phyloP scores from a whole-genome alignment of 768 basidiomycete genomes.

The Psilocybe tampanensis region DNA sequence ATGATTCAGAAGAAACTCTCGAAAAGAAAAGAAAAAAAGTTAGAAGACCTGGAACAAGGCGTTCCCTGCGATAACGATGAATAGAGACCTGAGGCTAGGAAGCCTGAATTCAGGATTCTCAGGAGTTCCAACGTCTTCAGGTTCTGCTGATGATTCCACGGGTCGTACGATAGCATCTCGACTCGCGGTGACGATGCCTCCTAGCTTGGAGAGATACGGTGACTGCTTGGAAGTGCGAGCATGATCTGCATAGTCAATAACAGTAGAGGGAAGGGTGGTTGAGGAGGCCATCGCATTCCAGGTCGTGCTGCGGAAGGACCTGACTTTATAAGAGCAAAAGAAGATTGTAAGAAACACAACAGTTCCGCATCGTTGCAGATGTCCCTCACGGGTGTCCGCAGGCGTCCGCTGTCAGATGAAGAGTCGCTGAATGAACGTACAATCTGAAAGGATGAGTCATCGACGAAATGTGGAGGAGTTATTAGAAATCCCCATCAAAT shows the following conservation, averaged over 20 bases:
- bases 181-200: constrained; percentile 15
- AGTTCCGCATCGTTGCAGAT: too few species aligned
- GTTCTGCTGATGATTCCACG: constrained; percentile 7
- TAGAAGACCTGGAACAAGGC: constrained; percentile 34
- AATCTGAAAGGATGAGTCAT: too few species aligned
- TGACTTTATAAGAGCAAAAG: not conserved
- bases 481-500: too few species aligned
- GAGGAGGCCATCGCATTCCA: constrained; percentile 18
- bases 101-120: constrained; percentile 29
- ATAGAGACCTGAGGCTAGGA: constrained; percentile 27
- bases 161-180: constrained; percentile 11
- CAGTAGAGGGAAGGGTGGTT: constrained; percentile 15
- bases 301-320: not conserved
- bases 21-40: too few species aligned
- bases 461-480: too few species aligned
- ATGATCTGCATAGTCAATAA: constrained; percentile 18
- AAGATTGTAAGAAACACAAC: too few species aligned
- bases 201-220: constrained; percentile 15
- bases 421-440: too few species aligned
- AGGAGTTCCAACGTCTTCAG: not conserved
- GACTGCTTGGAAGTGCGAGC: constrained; percentile 5
- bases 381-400: too few species aligned
- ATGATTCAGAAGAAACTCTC: too few species aligned
- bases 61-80: constrained; percentile 30
- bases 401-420: too few species aligned